Percentiles rank a stretch among this genome's conserved stretches.
Evolutionary conservation across 2,329 filamentous ascomycete genomes (phyloP).

Genomic region (Escovopsis sp.): DNA sequence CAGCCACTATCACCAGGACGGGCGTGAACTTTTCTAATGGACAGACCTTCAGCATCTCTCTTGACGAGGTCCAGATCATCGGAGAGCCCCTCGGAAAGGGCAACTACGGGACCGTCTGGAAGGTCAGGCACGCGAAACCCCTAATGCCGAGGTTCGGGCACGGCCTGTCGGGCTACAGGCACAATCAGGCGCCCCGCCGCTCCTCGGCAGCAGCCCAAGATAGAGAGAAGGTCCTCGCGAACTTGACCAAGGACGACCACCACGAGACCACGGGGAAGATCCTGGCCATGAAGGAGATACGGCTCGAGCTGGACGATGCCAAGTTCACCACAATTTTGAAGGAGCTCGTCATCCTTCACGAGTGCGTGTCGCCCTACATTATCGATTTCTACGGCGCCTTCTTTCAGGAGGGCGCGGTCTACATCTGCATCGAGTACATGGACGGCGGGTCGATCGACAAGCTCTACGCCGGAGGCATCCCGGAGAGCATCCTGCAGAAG

Average conservation of each 20-base stretch:
- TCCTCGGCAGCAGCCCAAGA: constrained; percentile 17
- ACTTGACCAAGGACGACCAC: constrained; percentile 13
- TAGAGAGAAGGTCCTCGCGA: constrained; percentile 5
- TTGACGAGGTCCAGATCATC: constrained; percentile 87
- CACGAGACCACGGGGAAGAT: constrained; percentile 52
- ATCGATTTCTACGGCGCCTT: constrained; percentile 98
- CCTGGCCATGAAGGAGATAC: constrained; percentile 99
- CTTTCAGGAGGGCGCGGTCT: constrained; percentile 96
- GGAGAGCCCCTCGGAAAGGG: constrained; percentile 94
- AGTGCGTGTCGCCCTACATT: constrained; percentile 88
- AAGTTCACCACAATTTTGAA: constrained; percentile 97
- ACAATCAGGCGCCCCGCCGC: constrained; percentile 21
- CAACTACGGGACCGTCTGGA: constrained; percentile 97
- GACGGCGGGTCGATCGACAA: constrained; percentile 97
- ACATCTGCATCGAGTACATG: constrained; percentile 99
- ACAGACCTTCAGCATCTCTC: constrained; percentile 78
- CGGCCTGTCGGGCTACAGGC: constrained; percentile 36
- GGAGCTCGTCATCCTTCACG: constrained; percentile 89
- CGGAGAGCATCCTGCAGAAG: constrained; percentile 75
- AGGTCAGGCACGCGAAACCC: constrained; percentile 70
- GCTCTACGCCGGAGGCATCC: constrained; percentile 77
- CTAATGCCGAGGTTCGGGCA: constrained; percentile 41
- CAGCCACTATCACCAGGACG: constrained; percentile 73
- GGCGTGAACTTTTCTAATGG: constrained; percentile 90
- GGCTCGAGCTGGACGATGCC: constrained; percentile 85